A percentile compares a stretch with the other conserved stretches of the same genome.
Conservation (phyloP, 371 early-diverging fungal genomes). For the Funneliformis caledonium region DNA sequence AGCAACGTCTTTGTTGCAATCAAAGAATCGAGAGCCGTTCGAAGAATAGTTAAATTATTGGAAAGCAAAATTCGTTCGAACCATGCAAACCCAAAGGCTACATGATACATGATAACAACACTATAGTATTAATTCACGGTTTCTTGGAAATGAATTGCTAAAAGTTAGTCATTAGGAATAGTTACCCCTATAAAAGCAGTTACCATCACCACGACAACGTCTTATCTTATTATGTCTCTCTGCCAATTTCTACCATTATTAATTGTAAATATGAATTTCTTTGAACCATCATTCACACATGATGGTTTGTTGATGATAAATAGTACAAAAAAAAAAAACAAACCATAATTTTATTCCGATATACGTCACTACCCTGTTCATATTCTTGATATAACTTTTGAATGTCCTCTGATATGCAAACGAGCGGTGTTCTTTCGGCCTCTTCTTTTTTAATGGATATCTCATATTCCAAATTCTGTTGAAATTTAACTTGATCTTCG, state of each 20-base stretch:
- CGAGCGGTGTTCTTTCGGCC: constrained; percentile 57
- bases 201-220: constrained; percentile 74
- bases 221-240: constrained; percentile 59
- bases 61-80: constrained; percentile 60
- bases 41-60: constrained; percentile 43
- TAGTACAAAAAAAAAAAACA: background rate
- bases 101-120: background rate
- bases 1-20: constrained; percentile 56
- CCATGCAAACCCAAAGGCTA: constrained; percentile 74
- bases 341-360: constrained; percentile 62
- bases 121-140: background rate
- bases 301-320: constrained; percentile 20
- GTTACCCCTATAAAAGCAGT: constrained; percentile 75
- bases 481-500: constrained; percentile 50
- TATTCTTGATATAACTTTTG: constrained; percentile 60
- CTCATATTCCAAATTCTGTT: constrained; percentile 67
- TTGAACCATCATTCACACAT: background rate
- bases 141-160: background rate
- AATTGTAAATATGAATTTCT: background rate
- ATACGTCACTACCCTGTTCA: constrained; percentile 57
- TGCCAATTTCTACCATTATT: constrained; percentile 55
- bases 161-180: background rate
- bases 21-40: constrained; percentile 50
- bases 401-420: constrained; percentile 58
- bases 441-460: constrained; percentile 69